Conservation (phyloP, 129 eudicot species). For the Pittosporum tobira region DNA sequence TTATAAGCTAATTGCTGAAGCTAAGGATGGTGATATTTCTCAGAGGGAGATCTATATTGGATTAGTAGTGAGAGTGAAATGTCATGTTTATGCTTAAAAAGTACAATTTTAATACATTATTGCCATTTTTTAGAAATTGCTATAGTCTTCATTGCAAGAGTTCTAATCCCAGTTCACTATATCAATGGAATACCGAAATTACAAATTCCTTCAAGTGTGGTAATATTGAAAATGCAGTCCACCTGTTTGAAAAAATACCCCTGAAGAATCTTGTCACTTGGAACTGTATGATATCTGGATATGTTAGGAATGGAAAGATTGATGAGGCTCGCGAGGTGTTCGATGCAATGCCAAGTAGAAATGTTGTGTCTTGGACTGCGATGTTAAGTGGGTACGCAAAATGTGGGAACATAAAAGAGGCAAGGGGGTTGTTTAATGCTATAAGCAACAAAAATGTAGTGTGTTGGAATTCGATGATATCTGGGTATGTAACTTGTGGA, state of each 20-base stretch:
- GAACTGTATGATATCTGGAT: slow-evolving; percentile 63
- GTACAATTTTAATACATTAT: not conserved
- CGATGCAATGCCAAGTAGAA: slow-evolving; percentile 49
- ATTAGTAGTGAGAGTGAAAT: not conserved
- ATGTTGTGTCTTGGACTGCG: slow-evolving; percentile 71
- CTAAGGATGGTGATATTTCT: not conserved
- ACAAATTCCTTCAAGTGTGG: slow-evolving; percentile 39
- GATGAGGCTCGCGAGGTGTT: slow-evolving; percentile 37
- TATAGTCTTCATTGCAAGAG: slow-evolving; percentile 4
- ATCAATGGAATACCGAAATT: slow-evolving; percentile 38
- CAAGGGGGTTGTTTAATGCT: slow-evolving; percentile 47
- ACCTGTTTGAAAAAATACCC: slow-evolving; percentile 39
- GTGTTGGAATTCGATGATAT: slow-evolving; percentile 67
- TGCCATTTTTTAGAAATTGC: slow-evolving; percentile 7
- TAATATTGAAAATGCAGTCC: slow-evolving; percentile 35
- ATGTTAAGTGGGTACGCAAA: slow-evolving; percentile 65
- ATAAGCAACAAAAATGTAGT: slow-evolving; percentile 41
- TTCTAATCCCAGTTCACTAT: slow-evolving; percentile 24
- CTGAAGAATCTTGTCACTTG: slow-evolving; percentile 47
- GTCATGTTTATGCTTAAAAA: slow-evolving; percentile 8
- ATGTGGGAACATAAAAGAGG: slow-evolving; percentile 48
- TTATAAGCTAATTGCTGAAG: too few relatives aligned
- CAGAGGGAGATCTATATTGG: not conserved
- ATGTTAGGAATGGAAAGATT: slow-evolving; percentile 32
- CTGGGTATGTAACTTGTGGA: slow-evolving; percentile 42